Evolutionary conservation across 768 basidiomycete genomes (phyloP).

Genomic region (Lentinula sp.): DNA sequence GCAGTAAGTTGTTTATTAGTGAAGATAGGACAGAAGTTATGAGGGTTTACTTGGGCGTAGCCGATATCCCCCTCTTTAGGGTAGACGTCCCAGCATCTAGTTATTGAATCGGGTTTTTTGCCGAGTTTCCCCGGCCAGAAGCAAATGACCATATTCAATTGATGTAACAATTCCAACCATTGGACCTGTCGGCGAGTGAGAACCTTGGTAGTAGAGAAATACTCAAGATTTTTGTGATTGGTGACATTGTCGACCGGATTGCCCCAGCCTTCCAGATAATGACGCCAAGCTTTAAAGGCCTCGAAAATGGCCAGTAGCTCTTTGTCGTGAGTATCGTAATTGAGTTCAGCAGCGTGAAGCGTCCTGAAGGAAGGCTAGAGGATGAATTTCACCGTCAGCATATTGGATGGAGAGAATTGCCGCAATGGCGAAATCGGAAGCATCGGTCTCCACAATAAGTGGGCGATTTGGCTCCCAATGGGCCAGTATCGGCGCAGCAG

Average conservation of each 20-base stretch:
- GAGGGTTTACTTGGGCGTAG: too few relatives aligned
- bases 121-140: too few relatives aligned
- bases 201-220: background rate
- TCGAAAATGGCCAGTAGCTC: background rate
- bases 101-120: too few relatives aligned
- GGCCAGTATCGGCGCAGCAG: too few relatives aligned
- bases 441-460: too few relatives aligned
- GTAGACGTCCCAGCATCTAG: too few relatives aligned
- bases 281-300: background rate
- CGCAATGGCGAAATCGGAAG: background rate
- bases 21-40: too few relatives aligned
- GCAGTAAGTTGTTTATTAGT: too few relatives aligned
- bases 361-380: background rate
- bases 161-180: background rate
- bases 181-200: background rate
- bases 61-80: too few relatives aligned
- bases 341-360: background rate
- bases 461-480: too few relatives aligned
- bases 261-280: background rate
- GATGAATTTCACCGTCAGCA: background rate
- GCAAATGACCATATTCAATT: too few relatives aligned
- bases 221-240: background rate
- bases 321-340: background rate
- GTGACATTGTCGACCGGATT: background rate
- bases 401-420: background rate